Base-by-base conservation (phyloP, 1,284 basidiomycete genomes). In the Sporisorium iseilematis-ciliati region DNA sequence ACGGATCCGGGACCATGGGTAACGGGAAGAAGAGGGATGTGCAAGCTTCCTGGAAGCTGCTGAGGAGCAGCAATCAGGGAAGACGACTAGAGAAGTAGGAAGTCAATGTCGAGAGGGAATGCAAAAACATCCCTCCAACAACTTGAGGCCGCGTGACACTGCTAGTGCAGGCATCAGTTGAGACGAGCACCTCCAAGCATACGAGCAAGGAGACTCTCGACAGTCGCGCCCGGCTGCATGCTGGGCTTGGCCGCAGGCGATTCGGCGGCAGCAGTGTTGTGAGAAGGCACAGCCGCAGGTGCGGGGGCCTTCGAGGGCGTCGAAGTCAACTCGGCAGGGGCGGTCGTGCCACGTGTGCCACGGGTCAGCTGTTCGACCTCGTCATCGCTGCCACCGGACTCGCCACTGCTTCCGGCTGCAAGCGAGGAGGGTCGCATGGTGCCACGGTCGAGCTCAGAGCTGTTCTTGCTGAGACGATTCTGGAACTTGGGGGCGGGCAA, bases 401-500 rank as follows among this genome's bases (percentile, higher is more conserved):
- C 61, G 26, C 57, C 61, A 26, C 71, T 61, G 53, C 67, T 77
- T 29, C 65, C 68, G 26, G 55, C 41, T 18, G 60, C 75, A 25
- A 66, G 64, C 21, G 61, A 69, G 14, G 67, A 73, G 7, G 66
- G 57, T 46, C 59, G 66, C 60, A 63, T 21, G 14, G 41, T 46
- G 38, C 56, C 53, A 7, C 56, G 57, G 4, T 66, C 70, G 7
- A 64, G 57, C 31, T 73, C 65, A 16, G 65, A 57, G 56, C 65
- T 62, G 65, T 61, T 73, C 75, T 68, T 73, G 61, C 52, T 33
- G 23, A 71, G 56, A 20, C 73, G 62, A 26, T 58, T 78, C 21
- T 56, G 59, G 46, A 82, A 82, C 49, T 75, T 80, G 61, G 80
- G 80, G 21, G 71, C 75, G 43, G 80, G 80, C 29, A 82, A 65